These are phyloP conservation scores for Plasmodium inui DNA, from an alignment of 169 alveolate genomes.

Conservation along the genomic window DNA sequence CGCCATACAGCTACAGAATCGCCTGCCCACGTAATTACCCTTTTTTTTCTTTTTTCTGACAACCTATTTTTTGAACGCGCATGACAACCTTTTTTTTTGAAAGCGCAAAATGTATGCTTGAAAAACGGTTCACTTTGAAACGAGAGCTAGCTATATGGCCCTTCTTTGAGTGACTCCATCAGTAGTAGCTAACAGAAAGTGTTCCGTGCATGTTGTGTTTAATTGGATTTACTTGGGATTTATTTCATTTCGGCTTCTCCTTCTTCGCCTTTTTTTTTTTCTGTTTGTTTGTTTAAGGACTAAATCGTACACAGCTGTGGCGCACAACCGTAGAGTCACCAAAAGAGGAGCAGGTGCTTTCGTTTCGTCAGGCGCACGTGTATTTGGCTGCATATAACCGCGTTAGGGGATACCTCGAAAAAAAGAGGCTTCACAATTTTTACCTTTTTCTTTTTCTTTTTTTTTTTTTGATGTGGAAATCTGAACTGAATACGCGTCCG, in stretches of 20 bases:
- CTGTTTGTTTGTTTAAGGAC: neutral
- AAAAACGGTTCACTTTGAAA: neutral
- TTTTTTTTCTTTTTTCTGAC: neutral
- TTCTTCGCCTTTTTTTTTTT: neutral
- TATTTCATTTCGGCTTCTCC: neutral
- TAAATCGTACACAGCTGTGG: neutral
- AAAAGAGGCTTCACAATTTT: neutral
- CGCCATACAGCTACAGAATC: neutral
- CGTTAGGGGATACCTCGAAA: neutral
- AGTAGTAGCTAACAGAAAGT: neutral
- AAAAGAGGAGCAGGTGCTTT: neutral
- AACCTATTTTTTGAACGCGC: neutral
- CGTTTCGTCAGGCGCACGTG: neutral
- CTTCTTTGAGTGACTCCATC: neutral
- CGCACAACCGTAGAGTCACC: neutral
- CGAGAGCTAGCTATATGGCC: neutral
- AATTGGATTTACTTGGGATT: neutral
- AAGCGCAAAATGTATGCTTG: neutral
- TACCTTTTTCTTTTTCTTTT: neutral
- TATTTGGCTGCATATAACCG: neutral
- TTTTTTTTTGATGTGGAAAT: neutral
- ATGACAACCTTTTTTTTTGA: neutral
- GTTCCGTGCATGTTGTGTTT: neutral
- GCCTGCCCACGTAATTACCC: neutral
- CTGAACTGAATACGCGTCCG: neutral